Percentiles rank a stretch among this genome's conserved stretches.
These are phyloP conservation scores for Proteromonas lacertae DNA, from an alignment of 352 stramenopile genomes.

Conservation along the genomic window DNA sequence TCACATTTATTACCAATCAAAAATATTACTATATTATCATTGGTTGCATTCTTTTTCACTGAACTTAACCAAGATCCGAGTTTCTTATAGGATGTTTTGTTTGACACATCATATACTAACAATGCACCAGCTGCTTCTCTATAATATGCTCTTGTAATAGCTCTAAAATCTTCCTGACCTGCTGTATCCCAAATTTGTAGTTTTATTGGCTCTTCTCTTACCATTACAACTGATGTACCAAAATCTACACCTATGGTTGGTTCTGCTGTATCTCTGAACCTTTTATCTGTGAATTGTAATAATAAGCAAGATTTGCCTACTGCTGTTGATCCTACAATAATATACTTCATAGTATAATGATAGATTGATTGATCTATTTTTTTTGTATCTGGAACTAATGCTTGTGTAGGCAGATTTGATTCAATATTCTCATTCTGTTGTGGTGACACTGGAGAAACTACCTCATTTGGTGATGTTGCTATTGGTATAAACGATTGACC, in stretches of 20 bases:
- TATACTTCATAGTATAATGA: too few relatives aligned
- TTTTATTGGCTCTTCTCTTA: constrained; percentile 5
- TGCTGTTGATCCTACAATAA: constrained; percentile 1
- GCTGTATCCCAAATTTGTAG: constrained; percentile 17
- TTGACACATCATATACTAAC: background rate
- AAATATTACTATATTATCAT: background rate
- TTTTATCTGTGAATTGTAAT: constrained; percentile 10
- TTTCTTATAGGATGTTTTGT: background rate
- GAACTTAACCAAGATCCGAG: background rate
- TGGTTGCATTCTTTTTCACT: background rate
- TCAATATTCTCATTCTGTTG: too few relatives aligned
- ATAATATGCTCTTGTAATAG: background rate
- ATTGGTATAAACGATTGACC: too few relatives aligned
- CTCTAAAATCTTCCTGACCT: too few relatives aligned
- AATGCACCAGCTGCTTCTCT: background rate
- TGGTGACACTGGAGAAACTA: too few relatives aligned
- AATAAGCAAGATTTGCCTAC: constrained; percentile 12
- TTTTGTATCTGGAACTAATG: too few relatives aligned
- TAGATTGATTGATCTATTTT: too few relatives aligned
- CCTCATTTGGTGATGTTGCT: too few relatives aligned
- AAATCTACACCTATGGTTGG: constrained; percentile 12
- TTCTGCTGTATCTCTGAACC: constrained; percentile 6
- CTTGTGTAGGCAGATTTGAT: too few relatives aligned
- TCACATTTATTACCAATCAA: constrained; percentile 1
- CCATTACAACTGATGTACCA: constrained; percentile 5